Evolutionary conservation across 2,329 filamentous ascomycete genomes (phyloP), one percentile per base, ranked within the genome.

Genomic region (Arthrinium puccinioides): DNA sequence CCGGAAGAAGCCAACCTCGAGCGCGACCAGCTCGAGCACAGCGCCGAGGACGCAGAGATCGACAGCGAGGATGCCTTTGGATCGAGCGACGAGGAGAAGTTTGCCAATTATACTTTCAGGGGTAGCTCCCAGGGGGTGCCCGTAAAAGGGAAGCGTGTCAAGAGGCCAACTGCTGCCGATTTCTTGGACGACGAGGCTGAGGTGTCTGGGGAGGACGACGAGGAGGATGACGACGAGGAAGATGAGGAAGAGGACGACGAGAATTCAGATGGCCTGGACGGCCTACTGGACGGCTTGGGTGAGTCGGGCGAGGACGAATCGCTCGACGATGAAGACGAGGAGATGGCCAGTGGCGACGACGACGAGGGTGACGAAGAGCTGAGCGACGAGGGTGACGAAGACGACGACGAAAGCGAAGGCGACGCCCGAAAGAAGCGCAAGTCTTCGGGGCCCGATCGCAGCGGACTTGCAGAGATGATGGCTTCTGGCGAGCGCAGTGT

Each of bases 51-150:
- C 41, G 62, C 57, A 20, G 76, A 82, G 46, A 81, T 82, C 40
- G 69, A 74, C 33, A 81, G 76, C 50, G 76, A 82, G 39, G 62
- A 74, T 24, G 90, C 87, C 1, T 81, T 97, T 54, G 85, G 80
- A 4, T 80, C 84, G 38, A 92, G 86, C 47, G 90, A 97, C 50
- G 82, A 87, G 47, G 87, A 94, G 57, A 74, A 74, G 36, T 87
- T 95, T 51, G 79, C 84, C 46, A 78, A 76, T 1, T 95, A 85
- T 55, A 76, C 64, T 1, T 81, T 82, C 45, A 63, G 72, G 21
- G 76, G 75, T 16, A 81, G 75, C 57, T 70, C 68, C 2, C 74
- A 72, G 44, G 66, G 70, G 5, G 63, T 59, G 37, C 54, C 53
- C 13, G 47, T 58, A 31, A 52, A 55, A 44, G 49, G 41, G 9